Percentiles rank a stretch among this genome's conserved stretches.
phyloP scores from a whole-genome alignment of 148 eudicot species.

The Rhododendron molle region DNA sequence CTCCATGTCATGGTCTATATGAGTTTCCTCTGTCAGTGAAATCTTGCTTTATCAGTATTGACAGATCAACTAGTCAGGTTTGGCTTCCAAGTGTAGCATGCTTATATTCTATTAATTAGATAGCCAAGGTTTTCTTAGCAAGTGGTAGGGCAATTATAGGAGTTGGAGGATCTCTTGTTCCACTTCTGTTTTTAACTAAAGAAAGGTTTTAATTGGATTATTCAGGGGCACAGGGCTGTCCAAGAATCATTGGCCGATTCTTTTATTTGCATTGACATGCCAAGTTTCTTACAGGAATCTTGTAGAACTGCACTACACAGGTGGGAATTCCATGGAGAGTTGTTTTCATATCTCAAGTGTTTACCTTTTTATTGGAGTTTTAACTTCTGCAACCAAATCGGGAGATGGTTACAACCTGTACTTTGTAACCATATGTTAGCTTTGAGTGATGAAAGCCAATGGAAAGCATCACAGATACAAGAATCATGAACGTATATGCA shows the following conservation, averaged over 20 bases:
- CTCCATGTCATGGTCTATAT: background rate
- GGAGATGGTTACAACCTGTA: background rate
- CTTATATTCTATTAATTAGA: background rate
- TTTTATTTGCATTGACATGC: conserved; percentile 1
- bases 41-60: background rate
- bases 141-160: background rate
- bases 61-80: background rate
- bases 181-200: background rate
- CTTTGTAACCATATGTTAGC: background rate
- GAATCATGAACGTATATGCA: background rate
- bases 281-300: background rate
- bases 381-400: background rate
- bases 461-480: background rate
- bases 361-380: background rate
- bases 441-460: background rate
- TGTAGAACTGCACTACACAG: background rate
- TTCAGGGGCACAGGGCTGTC: background rate
- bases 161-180: background rate
- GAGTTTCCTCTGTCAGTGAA: background rate
- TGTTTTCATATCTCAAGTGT: background rate
- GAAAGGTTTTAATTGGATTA: background rate
- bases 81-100: background rate
- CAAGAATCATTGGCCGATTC: background rate
- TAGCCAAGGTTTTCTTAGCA: background rate
- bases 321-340: background rate